Evolutionary conservation across 2,329 filamentous ascomycete genomes (phyloP).

Genomic region (Fusarium oligoseptatum): DNA sequence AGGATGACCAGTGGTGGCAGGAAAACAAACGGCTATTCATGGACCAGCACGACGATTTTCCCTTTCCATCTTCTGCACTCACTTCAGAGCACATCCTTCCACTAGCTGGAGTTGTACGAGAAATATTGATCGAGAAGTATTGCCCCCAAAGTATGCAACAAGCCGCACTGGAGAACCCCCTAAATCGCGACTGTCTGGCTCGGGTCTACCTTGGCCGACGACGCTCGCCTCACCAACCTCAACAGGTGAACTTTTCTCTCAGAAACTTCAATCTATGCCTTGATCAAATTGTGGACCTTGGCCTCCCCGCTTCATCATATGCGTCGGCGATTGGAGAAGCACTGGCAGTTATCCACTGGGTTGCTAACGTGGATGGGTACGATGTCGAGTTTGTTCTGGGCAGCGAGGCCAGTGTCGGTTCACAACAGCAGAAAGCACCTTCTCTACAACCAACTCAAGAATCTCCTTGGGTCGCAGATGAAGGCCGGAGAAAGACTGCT

Average conservation of each 20-base stretch:
- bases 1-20: slow-evolving; percentile 1
- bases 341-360: slow-evolving; percentile 43
- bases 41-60: slow-evolving; percentile 13
- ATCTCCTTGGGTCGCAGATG: background rate
- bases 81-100: slow-evolving; percentile 44
- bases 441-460: background rate
- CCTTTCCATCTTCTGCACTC: slow-evolving; percentile 36
- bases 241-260: slow-evolving; percentile 32
- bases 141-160: slow-evolving; percentile 19
- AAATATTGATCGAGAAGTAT: slow-evolving; percentile 36
- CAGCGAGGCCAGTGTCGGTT: background rate
- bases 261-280: slow-evolving; percentile 41
- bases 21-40: background rate
- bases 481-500: background rate
- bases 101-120: slow-evolving; percentile 36
- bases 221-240: background rate
- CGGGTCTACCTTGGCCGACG: slow-evolving; percentile 35
- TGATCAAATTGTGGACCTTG: slow-evolving; percentile 36
- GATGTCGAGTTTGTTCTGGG: slow-evolving; percentile 43
- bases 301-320: slow-evolving; percentile 17
- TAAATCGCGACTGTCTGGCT: slow-evolving; percentile 39
- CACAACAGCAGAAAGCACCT: background rate
- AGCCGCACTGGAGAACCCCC: background rate
- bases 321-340: slow-evolving; percentile 37
- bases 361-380: slow-evolving; percentile 34